phyloP scores from a whole-genome alignment of 2,329 filamentous ascomycete genomes.

The Alternaria novae-zelandiae region DNA sequence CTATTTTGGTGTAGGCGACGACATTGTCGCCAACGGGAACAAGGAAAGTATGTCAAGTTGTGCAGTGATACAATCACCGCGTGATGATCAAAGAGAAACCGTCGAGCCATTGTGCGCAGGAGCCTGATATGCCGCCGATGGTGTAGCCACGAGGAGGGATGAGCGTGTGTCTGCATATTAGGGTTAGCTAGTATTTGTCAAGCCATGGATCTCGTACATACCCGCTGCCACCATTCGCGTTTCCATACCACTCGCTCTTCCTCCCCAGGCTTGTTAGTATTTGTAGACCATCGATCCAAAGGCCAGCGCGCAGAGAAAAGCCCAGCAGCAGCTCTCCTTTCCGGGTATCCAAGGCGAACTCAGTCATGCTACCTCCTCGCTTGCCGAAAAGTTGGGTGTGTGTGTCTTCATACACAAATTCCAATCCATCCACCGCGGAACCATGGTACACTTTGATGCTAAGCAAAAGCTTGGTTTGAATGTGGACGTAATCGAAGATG shows the following conservation, averaged over 20 bases:
- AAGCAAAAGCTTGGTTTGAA: slow-evolving; percentile 74
- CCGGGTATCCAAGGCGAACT: slow-evolving; percentile 82
- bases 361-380: slow-evolving; percentile 71
- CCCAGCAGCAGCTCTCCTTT: slow-evolving; percentile 87
- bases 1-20: background rate
- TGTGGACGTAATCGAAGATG: slow-evolving; percentile 70
- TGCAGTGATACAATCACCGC: slow-evolving; percentile 55
- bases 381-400: slow-evolving; percentile 88
- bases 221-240: slow-evolving; percentile 78
- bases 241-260: slow-evolving; percentile 84
- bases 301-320: slow-evolving; percentile 79
- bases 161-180: slow-evolving; percentile 72
- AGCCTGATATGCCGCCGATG: slow-evolving; percentile 86
- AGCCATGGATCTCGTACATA: slow-evolving; percentile 60
- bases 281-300: slow-evolving; percentile 87
- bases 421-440: slow-evolving; percentile 78
- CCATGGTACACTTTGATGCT: slow-evolving; percentile 80
- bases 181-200: slow-evolving; percentile 28
- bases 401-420: slow-evolving; percentile 91
- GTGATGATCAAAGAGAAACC: slow-evolving; percentile 83
- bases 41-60: background rate
- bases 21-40: background rate
- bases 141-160: slow-evolving; percentile 89
- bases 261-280: slow-evolving; percentile 89
- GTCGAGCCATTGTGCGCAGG: slow-evolving; percentile 80